A percentile compares a stretch with the other conserved stretches of the same genome.
Conservation (phyloP, 2,329 filamentous ascomycete species). For the Aspergillus aculeatus region DNA sequence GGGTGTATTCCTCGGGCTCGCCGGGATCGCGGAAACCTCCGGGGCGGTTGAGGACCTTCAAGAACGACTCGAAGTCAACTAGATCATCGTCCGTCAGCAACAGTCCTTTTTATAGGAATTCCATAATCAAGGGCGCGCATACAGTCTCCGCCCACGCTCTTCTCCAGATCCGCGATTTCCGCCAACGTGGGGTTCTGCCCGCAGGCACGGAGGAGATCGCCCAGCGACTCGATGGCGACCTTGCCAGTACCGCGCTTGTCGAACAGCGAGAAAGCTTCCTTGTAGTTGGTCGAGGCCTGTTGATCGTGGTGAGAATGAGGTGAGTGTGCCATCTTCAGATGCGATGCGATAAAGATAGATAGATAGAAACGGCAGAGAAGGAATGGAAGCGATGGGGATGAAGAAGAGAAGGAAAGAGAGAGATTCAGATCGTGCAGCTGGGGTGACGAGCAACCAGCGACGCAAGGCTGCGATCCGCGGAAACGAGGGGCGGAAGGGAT, state of each 20-base stretch:
- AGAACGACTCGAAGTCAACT: conserved; percentile 99
- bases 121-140: conserved; percentile 45
- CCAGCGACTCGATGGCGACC: conserved; percentile 79
- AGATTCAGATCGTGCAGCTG: neutral
- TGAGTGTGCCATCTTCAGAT: conserved; percentile 20
- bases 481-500: conserved; percentile 13
- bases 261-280: conserved; percentile 99
- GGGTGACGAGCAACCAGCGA: conserved; percentile 3
- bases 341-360: conserved; percentile 6
- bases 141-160: conserved; percentile 88
- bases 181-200: conserved; percentile 95
- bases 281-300: conserved; percentile 91
- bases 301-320: conserved; percentile 31
- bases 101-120: neutral
- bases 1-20: conserved; percentile 96
- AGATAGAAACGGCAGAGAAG: conserved; percentile 12
- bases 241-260: conserved; percentile 98
- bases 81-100: conserved; percentile 1
- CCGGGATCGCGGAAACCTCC: conserved; percentile 97
- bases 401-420: neutral
- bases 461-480: conserved; percentile 11
- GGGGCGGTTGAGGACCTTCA: conserved; percentile 93
- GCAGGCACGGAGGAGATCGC: conserved; percentile 91
- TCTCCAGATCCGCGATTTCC: conserved; percentile 91
- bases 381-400: conserved; percentile 2